A percentile compares a stretch with the other conserved stretches of the same genome.
phyloP scores from a whole-genome alignment of 2,329 filamentous ascomycete species.

The Colletotrichum falcatum region DNA sequence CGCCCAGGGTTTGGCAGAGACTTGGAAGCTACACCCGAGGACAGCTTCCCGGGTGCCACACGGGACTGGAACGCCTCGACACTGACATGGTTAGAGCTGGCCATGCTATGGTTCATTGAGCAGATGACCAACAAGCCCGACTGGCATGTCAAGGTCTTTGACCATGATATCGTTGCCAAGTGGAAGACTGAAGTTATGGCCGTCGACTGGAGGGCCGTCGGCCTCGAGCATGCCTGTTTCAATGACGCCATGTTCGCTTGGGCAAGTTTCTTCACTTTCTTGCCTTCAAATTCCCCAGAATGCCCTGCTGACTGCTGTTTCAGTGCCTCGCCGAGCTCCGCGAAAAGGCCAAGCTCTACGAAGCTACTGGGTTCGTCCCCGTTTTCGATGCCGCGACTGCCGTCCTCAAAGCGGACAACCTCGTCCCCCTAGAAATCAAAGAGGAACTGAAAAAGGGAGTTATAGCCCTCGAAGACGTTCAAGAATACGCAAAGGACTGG shows the following conservation, averaged over 20 bases:
- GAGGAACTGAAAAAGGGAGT: slow-evolving; percentile 58
- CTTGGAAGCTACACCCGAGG: not conserved
- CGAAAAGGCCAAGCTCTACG: slow-evolving; percentile 49
- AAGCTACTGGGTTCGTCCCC: slow-evolving; percentile 50
- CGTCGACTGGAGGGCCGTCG: slow-evolving; percentile 47
- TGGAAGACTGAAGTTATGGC: slow-evolving; percentile 44
- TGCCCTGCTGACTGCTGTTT: slow-evolving; percentile 2
- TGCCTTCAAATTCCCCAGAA: not conserved
- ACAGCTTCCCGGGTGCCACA: slow-evolving; percentile 18
- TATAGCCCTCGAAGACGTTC: slow-evolving; percentile 61
- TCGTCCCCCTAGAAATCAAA: slow-evolving; percentile 44
- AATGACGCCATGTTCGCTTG: slow-evolving; percentile 48
- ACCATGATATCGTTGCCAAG: slow-evolving; percentile 44
- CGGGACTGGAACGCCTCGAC: slow-evolving; percentile 25
- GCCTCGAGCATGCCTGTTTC: slow-evolving; percentile 45
- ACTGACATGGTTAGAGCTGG: slow-evolving; percentile 38
- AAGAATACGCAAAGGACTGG: slow-evolving; percentile 66
- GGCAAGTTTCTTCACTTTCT: slow-evolving; percentile 41
- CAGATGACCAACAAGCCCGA: slow-evolving; percentile 46
- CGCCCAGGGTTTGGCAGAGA: slow-evolving; percentile 27
- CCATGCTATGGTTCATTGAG: slow-evolving; percentile 47
- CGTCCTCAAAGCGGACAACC: slow-evolving; percentile 53
- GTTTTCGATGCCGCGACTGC: slow-evolving; percentile 49
- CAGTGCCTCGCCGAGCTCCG: slow-evolving; percentile 51
- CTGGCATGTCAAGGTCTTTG: slow-evolving; percentile 46